phyloP scores from a whole-genome alignment of 306 rosid genomes.

The Psophocarpus tetragonolobus region DNA sequence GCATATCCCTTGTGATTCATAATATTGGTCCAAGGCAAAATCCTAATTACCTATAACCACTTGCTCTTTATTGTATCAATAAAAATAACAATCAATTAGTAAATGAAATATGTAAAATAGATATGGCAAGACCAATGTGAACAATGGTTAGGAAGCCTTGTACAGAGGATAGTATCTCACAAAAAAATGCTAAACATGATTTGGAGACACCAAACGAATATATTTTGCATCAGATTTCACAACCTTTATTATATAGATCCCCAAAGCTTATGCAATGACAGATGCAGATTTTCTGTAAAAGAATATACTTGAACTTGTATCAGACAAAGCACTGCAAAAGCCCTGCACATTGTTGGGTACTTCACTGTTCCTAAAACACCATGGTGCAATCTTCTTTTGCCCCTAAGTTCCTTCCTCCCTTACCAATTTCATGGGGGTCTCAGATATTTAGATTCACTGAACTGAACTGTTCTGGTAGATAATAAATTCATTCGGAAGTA shows the following conservation, averaged over 20 bases:
- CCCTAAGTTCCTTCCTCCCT: background rate
- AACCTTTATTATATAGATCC: background rate
- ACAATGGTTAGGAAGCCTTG: background rate
- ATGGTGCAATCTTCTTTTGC: conserved; percentile 11
- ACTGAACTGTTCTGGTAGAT: background rate
- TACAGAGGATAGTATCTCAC: conserved; percentile 10
- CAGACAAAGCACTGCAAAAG: conserved; percentile 34
- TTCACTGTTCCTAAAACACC: conserved; percentile 20
- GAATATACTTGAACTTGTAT: conserved; percentile 22
- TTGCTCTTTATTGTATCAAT: background rate
- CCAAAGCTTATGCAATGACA: conserved; percentile 26
- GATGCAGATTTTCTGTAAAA: conserved; percentile 21
- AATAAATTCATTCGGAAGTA: conserved; percentile 19
- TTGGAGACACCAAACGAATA: conserved; percentile 8
- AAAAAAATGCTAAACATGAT: conserved; percentile 12
- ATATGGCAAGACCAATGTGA: conserved; percentile 6
- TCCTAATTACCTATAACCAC: background rate
- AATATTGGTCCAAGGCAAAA: background rate
- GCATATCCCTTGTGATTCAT: conserved; percentile 21
- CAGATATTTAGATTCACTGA: conserved; percentile 29
- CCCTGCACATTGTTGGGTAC: conserved; percentile 32
- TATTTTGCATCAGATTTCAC: conserved; percentile 15
- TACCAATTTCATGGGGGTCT: conserved; percentile 19
- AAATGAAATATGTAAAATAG: background rate
- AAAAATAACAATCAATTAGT: background rate